A percentile compares a stretch with the other conserved stretches of the same genome.
phyloP scores from a whole-genome alignment of 805 yeast species.

The Saccharomycopsis selenospora region DNA sequence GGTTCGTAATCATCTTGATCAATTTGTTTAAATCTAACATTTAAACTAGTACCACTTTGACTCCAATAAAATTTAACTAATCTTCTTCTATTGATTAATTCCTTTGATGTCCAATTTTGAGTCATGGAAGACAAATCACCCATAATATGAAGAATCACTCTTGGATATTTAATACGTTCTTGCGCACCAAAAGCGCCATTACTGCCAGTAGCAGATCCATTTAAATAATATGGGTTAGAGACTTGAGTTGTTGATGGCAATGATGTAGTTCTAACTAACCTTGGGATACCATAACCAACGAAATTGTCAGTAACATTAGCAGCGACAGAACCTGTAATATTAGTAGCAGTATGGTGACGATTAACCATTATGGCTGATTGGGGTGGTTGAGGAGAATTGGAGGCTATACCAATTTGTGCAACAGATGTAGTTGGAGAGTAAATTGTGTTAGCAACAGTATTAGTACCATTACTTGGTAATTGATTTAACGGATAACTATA shows the following conservation, averaged over 20 bases:
- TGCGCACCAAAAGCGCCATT: neutral
- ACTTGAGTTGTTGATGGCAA: conserved; percentile 4
- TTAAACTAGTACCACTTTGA: conserved; percentile 10
- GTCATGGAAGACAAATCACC: conserved; percentile 22
- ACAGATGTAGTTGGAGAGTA: neutral
- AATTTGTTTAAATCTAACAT: conserved; percentile 35
- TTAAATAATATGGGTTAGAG: neutral
- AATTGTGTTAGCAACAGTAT: neutral
- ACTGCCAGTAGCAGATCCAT: neutral
- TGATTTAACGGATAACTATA: neutral
- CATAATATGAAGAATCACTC: conserved; percentile 6
- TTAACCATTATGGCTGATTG: neutral
- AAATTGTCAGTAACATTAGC: neutral
- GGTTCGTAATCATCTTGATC: conserved; percentile 31
- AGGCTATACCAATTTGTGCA: conserved; percentile 1
- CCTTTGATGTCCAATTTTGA: conserved; percentile 40
- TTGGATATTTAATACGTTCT: conserved; percentile 5
- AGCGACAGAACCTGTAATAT: too few species aligned
- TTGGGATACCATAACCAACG: neutral
- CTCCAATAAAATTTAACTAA: conserved; percentile 38
- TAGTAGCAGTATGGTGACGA: neutral
- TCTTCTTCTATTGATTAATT: conserved; percentile 36
- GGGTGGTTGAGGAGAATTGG: neutral
- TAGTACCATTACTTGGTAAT: neutral
- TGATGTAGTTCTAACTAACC: conserved; percentile 13